These are phyloP conservation scores for Pseudocercospora crystallina DNA, from an alignment of 2,329 filamentous ascomycete genomes.

Conservation along the genomic window DNA sequence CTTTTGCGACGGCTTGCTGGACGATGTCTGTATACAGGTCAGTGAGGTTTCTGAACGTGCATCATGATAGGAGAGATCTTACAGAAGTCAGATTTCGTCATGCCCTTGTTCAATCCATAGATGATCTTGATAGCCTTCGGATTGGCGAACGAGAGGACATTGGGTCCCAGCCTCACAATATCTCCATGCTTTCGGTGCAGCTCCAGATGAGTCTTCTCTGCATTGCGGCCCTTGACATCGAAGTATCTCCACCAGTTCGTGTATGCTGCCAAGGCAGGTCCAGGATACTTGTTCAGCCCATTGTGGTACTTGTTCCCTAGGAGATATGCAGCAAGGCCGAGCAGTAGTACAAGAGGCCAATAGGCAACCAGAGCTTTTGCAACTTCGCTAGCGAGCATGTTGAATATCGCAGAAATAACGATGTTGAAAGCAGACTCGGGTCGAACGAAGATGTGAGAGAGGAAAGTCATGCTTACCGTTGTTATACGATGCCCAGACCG, in stretches of 20 bases:
- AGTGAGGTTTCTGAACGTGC: not conserved
- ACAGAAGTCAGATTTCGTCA: slow-evolving; percentile 76
- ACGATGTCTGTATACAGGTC: slow-evolving; percentile 54
- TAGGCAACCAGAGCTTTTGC: slow-evolving; percentile 35
- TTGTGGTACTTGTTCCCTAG: slow-evolving; percentile 50
- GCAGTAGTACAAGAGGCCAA: slow-evolving; percentile 42
- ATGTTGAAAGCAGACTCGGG: too few relatives aligned
- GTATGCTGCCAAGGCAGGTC: slow-evolving; percentile 65
- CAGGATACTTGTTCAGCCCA: slow-evolving; percentile 70
- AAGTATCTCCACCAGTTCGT: slow-evolving; percentile 75
- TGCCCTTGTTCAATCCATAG: slow-evolving; percentile 80
- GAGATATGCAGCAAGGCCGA: slow-evolving; percentile 35
- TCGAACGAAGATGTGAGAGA: too few relatives aligned
- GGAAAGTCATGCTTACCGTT: too few relatives aligned
- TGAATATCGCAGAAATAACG: slow-evolving; percentile 8
- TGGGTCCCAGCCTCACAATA: slow-evolving; percentile 73
- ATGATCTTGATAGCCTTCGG: slow-evolving; percentile 72
- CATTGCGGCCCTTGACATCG: slow-evolving; percentile 63
- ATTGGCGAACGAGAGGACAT: slow-evolving; percentile 70
- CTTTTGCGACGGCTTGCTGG: slow-evolving; percentile 70
- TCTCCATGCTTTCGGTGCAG: slow-evolving; percentile 72
- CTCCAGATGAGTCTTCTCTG: slow-evolving; percentile 66
- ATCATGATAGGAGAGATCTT: not conserved
- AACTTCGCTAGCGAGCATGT: slow-evolving; percentile 34
- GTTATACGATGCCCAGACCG: too few relatives aligned